Conservation (phyloP, 306 rosid genomes). For the Rosa chinensis region DNA sequence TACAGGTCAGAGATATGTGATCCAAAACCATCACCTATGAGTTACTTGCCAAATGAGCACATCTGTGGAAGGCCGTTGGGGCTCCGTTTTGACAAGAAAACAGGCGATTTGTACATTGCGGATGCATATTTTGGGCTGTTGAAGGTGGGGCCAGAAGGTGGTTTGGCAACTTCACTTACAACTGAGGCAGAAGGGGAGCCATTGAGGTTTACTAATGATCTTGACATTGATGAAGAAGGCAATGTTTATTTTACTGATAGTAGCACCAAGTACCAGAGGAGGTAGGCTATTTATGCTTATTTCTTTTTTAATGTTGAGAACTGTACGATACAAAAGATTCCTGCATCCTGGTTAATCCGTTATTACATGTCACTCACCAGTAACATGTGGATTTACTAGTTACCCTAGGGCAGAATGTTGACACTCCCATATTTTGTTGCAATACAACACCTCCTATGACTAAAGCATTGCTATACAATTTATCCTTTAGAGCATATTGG, state of each 20-base stretch:
- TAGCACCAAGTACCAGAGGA: slow-evolving; percentile 64
- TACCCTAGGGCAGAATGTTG: slow-evolving; percentile 4
- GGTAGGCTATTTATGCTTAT: slow-evolving; percentile 46
- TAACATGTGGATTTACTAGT: background rate
- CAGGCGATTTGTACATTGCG: slow-evolving; percentile 88
- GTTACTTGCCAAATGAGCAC: slow-evolving; percentile 76
- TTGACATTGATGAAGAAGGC: slow-evolving; percentile 78
- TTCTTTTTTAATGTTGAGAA: background rate
- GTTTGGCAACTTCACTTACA: slow-evolving; percentile 73
- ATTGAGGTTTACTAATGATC: slow-evolving; percentile 72
- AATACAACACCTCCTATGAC: background rate
- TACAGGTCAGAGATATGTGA: slow-evolving; percentile 75
- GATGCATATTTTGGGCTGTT: slow-evolving; percentile 84
- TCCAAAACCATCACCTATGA: slow-evolving; percentile 62
- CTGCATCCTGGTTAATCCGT: background rate
- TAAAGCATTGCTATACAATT: background rate
- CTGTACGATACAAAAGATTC: slow-evolving; percentile 14
- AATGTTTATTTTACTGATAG: slow-evolving; percentile 88
- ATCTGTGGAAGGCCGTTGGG: slow-evolving; percentile 97
- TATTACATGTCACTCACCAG: background rate
- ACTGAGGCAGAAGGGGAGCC: slow-evolving; percentile 87
- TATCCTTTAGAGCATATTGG: background rate
- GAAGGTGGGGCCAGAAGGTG: slow-evolving; percentile 94
- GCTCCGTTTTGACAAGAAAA: slow-evolving; percentile 85
- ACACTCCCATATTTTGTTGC: background rate